Evolutionary conservation across 1,284 basidiomycete species (phyloP).

Genomic region (Moesziomyces parantarcticus): DNA sequence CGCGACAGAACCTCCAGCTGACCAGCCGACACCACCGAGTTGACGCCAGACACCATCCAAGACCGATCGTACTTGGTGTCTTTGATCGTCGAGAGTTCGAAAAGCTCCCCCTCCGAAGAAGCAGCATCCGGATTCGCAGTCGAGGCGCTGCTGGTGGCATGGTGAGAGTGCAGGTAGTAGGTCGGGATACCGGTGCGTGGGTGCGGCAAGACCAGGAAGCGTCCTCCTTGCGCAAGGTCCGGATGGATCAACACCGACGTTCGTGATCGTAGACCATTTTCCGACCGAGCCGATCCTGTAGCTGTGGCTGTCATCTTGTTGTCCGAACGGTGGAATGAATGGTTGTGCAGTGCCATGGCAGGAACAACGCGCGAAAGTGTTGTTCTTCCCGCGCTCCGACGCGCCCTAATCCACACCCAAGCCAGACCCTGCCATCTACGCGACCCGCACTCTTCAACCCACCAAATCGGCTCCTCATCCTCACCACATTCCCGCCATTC

Average conservation of each 20-base stretch:
- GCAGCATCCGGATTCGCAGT: too few relatives aligned
- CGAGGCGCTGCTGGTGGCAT: background rate
- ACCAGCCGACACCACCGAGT: conserved; percentile 25
- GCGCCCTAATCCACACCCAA: background rate
- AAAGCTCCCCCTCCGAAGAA: conserved; percentile 1
- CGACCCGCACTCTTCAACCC: background rate
- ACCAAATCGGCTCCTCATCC: too few relatives aligned
- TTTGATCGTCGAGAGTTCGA: conserved; percentile 24
- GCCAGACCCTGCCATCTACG: background rate
- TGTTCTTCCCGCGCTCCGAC: background rate
- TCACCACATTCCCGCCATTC: too few relatives aligned
- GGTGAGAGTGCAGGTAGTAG: conserved; percentile 24
- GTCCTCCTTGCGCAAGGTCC: conserved; percentile 4
- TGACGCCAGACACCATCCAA: conserved; percentile 31
- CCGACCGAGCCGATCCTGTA: background rate
- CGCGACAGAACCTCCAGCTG: conserved; percentile 32
- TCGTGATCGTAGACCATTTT: conserved; percentile 10
- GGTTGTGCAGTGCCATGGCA: too few relatives aligned
- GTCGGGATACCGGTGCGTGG: conserved; percentile 29
- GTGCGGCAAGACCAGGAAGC: conserved; percentile 42
- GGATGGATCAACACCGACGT: conserved; percentile 36
- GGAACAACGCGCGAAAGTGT: background rate
- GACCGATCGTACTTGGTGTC: conserved; percentile 33
- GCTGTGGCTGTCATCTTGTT: conserved; percentile 5
- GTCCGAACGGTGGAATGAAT: background rate